phyloP scores from a whole-genome alignment of 1,139 yeast genomes.

The Arxiozyma telluris region DNA sequence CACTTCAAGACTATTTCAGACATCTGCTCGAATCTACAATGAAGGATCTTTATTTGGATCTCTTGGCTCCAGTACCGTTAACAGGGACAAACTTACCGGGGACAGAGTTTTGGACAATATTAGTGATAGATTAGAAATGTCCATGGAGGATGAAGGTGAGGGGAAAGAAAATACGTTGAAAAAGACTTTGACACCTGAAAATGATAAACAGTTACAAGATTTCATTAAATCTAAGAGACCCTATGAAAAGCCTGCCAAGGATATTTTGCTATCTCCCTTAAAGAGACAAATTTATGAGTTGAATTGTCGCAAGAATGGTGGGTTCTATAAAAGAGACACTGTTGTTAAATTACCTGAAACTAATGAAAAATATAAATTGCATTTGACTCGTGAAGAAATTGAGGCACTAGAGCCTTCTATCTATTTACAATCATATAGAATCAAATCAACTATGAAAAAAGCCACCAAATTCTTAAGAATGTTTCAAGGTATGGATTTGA shows the following conservation, averaged over 20 bases:
- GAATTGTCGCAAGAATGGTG: conserved; percentile 49
- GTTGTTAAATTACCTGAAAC: conserved; percentile 39
- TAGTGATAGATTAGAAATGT: not conserved
- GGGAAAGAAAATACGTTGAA: not conserved
- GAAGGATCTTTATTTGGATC: conserved; percentile 1
- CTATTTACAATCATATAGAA: conserved; percentile 65
- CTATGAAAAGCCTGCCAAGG: conserved; percentile 33
- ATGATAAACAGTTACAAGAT: conserved; percentile 37
- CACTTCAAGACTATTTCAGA: not conserved
- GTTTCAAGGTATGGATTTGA: conserved; percentile 56
- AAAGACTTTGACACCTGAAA: conserved; percentile 25
- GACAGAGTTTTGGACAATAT: not conserved
- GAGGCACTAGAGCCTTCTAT: conserved; percentile 79
- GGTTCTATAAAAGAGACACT: conserved; percentile 66
- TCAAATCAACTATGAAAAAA: conserved; percentile 81
- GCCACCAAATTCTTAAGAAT: conserved; percentile 75
- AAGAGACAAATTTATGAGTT: conserved; percentile 55
- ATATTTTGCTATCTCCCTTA: conserved; percentile 56
- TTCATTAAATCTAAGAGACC: conserved; percentile 34
- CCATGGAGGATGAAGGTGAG: not conserved
- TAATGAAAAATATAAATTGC: conserved; percentile 47
- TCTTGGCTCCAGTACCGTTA: not conserved
- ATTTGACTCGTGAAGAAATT: conserved; percentile 55
- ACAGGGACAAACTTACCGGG: not conserved
- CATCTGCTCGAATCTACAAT: not conserved